Evolutionary conservation across 2,329 filamentous ascomycete species (phyloP).

Genomic region (Boeremia exigua): DNA sequence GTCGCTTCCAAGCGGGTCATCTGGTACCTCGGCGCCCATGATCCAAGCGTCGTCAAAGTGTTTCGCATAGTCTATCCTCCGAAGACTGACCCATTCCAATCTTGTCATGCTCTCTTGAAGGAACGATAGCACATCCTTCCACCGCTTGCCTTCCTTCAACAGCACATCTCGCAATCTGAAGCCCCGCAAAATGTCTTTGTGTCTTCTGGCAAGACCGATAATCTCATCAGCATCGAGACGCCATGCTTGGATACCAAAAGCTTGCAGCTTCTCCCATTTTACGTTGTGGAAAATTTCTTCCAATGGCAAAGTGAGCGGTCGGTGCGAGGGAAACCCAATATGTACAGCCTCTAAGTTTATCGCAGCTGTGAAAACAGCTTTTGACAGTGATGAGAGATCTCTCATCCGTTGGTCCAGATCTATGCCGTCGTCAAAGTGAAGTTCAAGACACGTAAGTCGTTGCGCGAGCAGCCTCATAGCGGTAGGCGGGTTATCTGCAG

Average conservation of each 20-base stretch:
- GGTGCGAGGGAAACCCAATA: constrained; percentile 66
- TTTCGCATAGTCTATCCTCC: constrained; percentile 64
- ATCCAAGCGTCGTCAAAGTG: constrained; percentile 58
- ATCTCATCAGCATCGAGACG: constrained; percentile 66
- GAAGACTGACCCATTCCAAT: constrained; percentile 68
- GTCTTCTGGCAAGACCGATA: constrained; percentile 61
- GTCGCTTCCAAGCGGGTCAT: constrained; percentile 54
- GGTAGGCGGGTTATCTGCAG: constrained; percentile 56
- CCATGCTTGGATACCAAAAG: constrained; percentile 71
- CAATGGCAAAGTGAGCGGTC: constrained; percentile 63
- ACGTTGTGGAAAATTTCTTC: constrained; percentile 68
- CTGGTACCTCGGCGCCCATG: constrained; percentile 56
- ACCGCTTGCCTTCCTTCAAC: constrained; percentile 64
- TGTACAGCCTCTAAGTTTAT: constrained; percentile 68
- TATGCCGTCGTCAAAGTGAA: constrained; percentile 66
- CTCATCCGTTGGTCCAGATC: constrained; percentile 65
- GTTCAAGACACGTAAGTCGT: constrained; percentile 66
- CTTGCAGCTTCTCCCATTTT: constrained; percentile 65
- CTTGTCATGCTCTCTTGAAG: constrained; percentile 63
- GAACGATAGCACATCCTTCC: constrained; percentile 65
- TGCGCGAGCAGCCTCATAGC: constrained; percentile 60
- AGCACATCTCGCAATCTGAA: constrained; percentile 67
- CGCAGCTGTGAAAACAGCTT: constrained; percentile 63
- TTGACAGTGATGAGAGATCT: constrained; percentile 64
- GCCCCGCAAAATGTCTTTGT: constrained; percentile 63